A percentile compares a stretch with the other conserved stretches of the same genome.
Evolutionary conservation across 371 early-diverging fungal species (phyloP).

Genomic region (Nematocida parisii): DNA sequence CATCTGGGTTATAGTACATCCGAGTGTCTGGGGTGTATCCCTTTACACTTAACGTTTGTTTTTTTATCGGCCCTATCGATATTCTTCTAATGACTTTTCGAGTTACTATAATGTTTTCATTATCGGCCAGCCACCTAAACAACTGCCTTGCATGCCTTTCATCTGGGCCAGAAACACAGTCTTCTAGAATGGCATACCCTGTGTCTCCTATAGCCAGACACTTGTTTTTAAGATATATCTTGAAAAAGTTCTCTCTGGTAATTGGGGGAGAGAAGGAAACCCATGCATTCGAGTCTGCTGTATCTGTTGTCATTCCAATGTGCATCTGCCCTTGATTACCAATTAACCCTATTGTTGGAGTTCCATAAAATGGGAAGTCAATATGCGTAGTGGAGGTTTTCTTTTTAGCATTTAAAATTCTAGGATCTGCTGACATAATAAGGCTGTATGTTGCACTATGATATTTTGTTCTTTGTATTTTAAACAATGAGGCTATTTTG

Average conservation of each 20-base stretch:
- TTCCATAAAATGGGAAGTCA: slow-evolving; percentile 29
- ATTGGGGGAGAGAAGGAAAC: slow-evolving; percentile 45
- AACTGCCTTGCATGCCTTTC: slow-evolving; percentile 21
- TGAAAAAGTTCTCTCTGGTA: slow-evolving; percentile 23
- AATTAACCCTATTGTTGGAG: background rate
- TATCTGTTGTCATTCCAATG: slow-evolving; percentile 22
- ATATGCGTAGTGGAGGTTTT: background rate
- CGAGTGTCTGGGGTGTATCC: background rate
- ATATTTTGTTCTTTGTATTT: slow-evolving; percentile 13
- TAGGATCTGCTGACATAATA: slow-evolving; percentile 23
- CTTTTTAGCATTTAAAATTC: background rate
- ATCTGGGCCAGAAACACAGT: slow-evolving; percentile 7
- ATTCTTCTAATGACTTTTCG: background rate
- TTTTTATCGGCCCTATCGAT: background rate
- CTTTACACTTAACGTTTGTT: background rate
- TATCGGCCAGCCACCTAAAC: slow-evolving; percentile 24
- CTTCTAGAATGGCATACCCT: slow-evolving; percentile 10
- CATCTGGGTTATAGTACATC: background rate
- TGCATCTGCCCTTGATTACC: background rate
- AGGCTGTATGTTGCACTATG: slow-evolving; percentile 38
- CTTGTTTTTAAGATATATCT: slow-evolving; percentile 35
- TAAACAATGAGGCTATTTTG: background rate
- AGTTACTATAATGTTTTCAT: slow-evolving; percentile 1
- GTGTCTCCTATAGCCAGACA: slow-evolving; percentile 12
- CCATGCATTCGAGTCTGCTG: slow-evolving; percentile 7